Evolutionary conservation across 1,139 yeast species (phyloP).

Genomic region (Schwanniomyces etchellsii): DNA sequence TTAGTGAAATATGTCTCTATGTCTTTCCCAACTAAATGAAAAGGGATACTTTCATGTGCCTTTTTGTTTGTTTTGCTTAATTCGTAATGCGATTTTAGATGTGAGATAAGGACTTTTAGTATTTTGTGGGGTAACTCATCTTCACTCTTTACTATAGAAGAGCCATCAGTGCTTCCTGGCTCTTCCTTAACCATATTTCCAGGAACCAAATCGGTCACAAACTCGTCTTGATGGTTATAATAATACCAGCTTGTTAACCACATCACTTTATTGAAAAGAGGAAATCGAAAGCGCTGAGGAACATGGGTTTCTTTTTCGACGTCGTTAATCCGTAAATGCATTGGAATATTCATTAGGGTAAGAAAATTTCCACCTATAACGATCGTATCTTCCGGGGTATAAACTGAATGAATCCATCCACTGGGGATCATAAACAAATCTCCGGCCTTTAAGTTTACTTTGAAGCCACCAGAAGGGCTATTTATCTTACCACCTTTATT

Average conservation of each 20-base stretch:
- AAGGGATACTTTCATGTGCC: conserved; percentile 27
- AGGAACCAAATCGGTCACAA: conserved; percentile 14
- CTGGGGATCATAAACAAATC: conserved; percentile 82
- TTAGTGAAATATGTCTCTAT: conserved; percentile 13
- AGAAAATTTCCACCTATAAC: conserved; percentile 87
- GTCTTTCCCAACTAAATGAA: conserved; percentile 18
- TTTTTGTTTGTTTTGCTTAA: conserved; percentile 20
- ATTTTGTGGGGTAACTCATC: neutral
- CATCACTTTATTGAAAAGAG: conserved; percentile 64
- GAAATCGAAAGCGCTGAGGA: conserved; percentile 72
- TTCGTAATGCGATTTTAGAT: conserved; percentile 20
- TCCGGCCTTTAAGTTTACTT: conserved; percentile 59
- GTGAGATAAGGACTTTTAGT: conserved; percentile 11
- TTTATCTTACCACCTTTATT: conserved; percentile 17
- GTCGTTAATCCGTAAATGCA: conserved; percentile 55
- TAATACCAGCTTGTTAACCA: conserved; percentile 58
- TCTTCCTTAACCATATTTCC: conserved; percentile 1
- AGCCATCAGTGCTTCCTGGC: neutral
- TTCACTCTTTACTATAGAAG: too few species aligned
- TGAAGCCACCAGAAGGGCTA: conserved; percentile 46
- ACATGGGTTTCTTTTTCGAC: conserved; percentile 69
- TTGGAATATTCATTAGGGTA: conserved; percentile 55
- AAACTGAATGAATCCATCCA: conserved; percentile 92
- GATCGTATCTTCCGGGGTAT: conserved; percentile 73
- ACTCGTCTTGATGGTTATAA: conserved; percentile 20